These are phyloP conservation scores for Ophiostoma himal-ulmi DNA, from an alignment of 2,329 filamentous ascomycete species.

Conservation along the genomic window DNA sequence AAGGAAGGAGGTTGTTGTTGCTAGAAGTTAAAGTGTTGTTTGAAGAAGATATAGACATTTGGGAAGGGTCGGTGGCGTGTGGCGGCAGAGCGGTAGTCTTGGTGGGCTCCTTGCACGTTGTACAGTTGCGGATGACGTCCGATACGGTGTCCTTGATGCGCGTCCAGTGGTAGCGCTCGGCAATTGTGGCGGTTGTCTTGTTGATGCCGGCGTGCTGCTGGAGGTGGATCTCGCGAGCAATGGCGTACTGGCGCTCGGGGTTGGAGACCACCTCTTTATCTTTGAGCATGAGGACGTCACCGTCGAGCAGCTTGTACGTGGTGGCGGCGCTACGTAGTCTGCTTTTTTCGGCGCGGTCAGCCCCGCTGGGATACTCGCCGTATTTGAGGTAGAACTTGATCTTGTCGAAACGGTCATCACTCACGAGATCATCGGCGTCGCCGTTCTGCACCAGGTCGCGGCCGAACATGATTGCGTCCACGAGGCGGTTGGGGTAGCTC, in stretches of 20 bases:
- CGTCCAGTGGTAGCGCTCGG: conserved; percentile 94
- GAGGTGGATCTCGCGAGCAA: conserved; percentile 71
- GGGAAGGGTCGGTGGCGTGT: conserved; percentile 7
- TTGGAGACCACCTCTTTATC: conserved; percentile 96
- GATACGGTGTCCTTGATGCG: conserved; percentile 96
- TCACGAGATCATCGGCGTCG: conserved; percentile 75
- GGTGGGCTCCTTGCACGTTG: conserved; percentile 76
- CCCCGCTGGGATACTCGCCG: conserved; percentile 85
- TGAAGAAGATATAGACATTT: neutral
- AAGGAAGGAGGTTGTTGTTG: conserved; percentile 8
- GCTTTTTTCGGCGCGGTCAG: conserved; percentile 92
- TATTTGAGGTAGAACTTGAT: conserved; percentile 96
- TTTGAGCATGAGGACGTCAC: conserved; percentile 88
- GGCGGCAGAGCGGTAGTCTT: conserved; percentile 38
- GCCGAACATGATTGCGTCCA: conserved; percentile 75
- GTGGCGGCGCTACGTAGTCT: conserved; percentile 87
- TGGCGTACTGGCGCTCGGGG: conserved; percentile 82
- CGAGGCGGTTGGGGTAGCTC: conserved; percentile 60
- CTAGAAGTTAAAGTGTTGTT: neutral
- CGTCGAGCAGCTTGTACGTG: conserved; percentile 78
- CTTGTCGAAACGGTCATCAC: conserved; percentile 96
- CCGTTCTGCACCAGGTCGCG: conserved; percentile 51
- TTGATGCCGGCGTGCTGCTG: conserved; percentile 87
- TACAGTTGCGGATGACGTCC: conserved; percentile 86
- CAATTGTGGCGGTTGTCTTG: conserved; percentile 91